phyloP scores from a whole-genome alignment of 2,329 filamentous ascomycete genomes.

The Fusarium coffeatum region DNA sequence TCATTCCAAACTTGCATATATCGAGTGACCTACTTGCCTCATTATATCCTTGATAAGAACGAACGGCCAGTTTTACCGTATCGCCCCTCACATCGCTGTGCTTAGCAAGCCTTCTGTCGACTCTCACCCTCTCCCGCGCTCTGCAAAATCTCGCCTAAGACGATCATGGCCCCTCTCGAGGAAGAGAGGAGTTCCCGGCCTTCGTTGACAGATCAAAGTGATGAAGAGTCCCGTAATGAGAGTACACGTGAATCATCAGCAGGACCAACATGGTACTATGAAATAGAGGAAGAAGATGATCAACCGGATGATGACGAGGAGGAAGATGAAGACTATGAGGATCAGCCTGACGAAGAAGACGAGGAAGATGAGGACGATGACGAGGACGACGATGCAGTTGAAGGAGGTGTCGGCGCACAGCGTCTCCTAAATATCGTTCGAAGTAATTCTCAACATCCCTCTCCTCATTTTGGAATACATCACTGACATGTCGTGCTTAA shows the following conservation, averaged over 20 bases:
- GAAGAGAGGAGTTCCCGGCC: conserved; percentile 18
- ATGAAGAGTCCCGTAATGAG: conserved; percentile 16
- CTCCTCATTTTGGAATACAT: background rate
- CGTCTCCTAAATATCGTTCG: conserved; percentile 50
- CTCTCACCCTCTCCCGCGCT: background rate
- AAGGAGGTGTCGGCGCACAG: conserved; percentile 45
- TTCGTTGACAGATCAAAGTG: conserved; percentile 1
- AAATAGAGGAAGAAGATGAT: conserved; percentile 53
- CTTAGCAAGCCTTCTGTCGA: conserved; percentile 38
- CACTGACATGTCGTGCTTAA: conserved; percentile 18
- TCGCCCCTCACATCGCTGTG: conserved; percentile 22
- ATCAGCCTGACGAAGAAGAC: conserved; percentile 42
- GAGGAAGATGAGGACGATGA: conserved; percentile 43
- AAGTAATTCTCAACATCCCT: conserved; percentile 40
- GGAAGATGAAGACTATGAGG: conserved; percentile 48
- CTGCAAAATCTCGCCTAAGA: background rate
- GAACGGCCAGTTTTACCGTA: conserved; percentile 4
- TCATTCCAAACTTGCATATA: background rate
- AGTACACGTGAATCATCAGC: conserved; percentile 26
- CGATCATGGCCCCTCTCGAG: conserved; percentile 28
- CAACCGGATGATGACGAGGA: conserved; percentile 45
- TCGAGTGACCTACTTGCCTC: conserved; percentile 16
- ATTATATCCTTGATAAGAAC: background rate
- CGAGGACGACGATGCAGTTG: conserved; percentile 39
- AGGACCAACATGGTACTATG: conserved; percentile 30